A percentile compares a stretch with the other conserved stretches of the same genome.
These are phyloP conservation scores for Mycena albidolilacea DNA, from an alignment of 768 basidiomycete genomes.

Conservation along the genomic window DNA sequence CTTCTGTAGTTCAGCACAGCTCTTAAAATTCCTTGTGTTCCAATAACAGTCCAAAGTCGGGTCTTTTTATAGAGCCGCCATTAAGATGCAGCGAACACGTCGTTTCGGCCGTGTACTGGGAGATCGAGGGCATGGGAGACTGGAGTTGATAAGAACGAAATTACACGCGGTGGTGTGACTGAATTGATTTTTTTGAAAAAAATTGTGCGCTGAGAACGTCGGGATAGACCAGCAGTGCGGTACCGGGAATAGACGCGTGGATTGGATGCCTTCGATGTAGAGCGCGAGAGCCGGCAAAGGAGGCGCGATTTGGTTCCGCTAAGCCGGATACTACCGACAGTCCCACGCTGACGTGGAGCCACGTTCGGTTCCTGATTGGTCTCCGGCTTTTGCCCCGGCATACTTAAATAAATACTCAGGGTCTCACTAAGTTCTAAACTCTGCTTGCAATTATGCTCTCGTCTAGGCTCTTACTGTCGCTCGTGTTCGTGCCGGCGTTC, in stretches of 20 bases:
- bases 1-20: neutral
- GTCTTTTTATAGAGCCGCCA: neutral
- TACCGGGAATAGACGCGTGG: slow-evolving; percentile 14
- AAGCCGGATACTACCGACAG: no score
- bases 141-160: neutral
- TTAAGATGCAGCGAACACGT: neutral
- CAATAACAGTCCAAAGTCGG: neutral
- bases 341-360: slow-evolving; percentile 11
- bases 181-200: neutral
- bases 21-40: neutral
- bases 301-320: neutral
- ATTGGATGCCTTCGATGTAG: neutral
- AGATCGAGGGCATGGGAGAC: neutral
- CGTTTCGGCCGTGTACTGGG: neutral
- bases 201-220: neutral
- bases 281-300: neutral
- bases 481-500: slow-evolving; percentile 55
- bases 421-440: neutral
- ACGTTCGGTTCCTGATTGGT: neutral
- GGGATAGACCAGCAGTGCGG: slow-evolving; percentile 16
- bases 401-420: slow-evolving; percentile 4
- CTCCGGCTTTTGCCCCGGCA: neutral
- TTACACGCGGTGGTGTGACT: slow-evolving; percentile 12
- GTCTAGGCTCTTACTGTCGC: slow-evolving; percentile 26
- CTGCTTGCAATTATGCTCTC: slow-evolving; percentile 30